phyloP scores from a whole-genome alignment of 1,139 yeast genomes.

The Williopsis jadinii region DNA sequence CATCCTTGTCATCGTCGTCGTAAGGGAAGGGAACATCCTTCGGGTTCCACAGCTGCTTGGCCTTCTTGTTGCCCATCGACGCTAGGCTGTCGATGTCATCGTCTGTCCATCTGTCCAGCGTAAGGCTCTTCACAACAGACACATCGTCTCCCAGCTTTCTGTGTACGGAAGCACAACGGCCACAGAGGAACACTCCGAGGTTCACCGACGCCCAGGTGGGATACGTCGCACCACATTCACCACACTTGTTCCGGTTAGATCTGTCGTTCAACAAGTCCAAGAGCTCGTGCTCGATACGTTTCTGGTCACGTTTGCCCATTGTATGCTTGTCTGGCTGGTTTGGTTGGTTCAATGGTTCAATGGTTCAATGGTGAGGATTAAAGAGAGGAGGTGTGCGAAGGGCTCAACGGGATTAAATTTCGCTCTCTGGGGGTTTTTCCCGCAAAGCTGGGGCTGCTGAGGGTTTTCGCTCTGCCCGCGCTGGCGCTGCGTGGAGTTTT shows the following conservation, averaged over 20 bases:
- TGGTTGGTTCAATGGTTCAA: neutral
- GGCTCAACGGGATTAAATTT: too few relatives aligned
- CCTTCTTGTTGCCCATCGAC: slow-evolving; percentile 54
- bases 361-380: too few relatives aligned
- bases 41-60: slow-evolving; percentile 57
- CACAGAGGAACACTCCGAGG: slow-evolving; percentile 64
- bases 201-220: slow-evolving; percentile 51
- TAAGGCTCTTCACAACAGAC: slow-evolving; percentile 68
- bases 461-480: too few relatives aligned
- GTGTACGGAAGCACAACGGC: slow-evolving; percentile 73
- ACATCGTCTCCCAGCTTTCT: slow-evolving; percentile 62
- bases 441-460: too few relatives aligned
- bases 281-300: slow-evolving; percentile 25
- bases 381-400: too few relatives aligned
- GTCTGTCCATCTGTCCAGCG: slow-evolving; percentile 71
- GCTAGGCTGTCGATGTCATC: slow-evolving; percentile 40
- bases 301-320: slow-evolving; percentile 22
- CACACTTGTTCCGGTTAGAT: slow-evolving; percentile 54
- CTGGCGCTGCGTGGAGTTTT: too few relatives aligned
- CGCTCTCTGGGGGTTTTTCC: too few relatives aligned
- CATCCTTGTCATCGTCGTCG: slow-evolving; percentile 54
- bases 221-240: slow-evolving; percentile 58
- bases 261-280: slow-evolving; percentile 33
- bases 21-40: slow-evolving; percentile 59
- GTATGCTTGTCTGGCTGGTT: neutral